Conservation (phyloP, 2,329 filamentous ascomycete species). For the Monosporascus cannonballus region DNA sequence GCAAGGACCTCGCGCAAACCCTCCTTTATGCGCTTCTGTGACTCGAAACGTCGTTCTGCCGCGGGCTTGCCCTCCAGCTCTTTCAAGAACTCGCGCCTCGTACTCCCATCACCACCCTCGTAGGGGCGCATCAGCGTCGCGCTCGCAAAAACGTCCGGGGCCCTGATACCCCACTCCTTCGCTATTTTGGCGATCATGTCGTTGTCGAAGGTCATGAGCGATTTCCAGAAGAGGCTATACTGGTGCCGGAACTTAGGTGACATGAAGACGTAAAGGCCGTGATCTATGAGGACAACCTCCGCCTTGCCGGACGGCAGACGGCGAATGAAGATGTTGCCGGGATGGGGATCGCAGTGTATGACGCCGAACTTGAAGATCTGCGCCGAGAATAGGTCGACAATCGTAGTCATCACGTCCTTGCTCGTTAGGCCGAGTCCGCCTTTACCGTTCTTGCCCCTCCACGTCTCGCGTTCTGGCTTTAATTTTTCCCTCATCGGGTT, state of each 20-base stretch:
- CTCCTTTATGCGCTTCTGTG: conserved; percentile 80
- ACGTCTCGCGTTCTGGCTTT: conserved; percentile 75
- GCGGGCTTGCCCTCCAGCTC: conserved; percentile 51
- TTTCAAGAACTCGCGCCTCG: conserved; percentile 58
- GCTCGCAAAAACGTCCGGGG: conserved; percentile 84
- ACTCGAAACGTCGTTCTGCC: conserved; percentile 77
- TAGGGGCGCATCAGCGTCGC: conserved; percentile 89
- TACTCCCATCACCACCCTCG: conserved; percentile 70
- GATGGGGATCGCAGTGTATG: conserved; percentile 95
- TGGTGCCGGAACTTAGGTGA: conserved; percentile 74
- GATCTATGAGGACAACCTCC: conserved; percentile 93
- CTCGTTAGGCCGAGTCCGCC: conserved; percentile 80
- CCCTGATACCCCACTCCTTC: conserved; percentile 77
- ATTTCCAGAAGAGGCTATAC: conserved; percentile 90
- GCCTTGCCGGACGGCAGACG: conserved; percentile 74
- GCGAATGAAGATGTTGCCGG: conserved; percentile 94
- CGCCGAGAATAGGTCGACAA: conserved; percentile 93
- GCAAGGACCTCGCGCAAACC: conserved; percentile 62
- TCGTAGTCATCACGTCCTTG: conserved; percentile 90
- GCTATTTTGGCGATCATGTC: conserved; percentile 67
- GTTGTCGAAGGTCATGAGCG: conserved; percentile 90
- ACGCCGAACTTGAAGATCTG: conserved; percentile 97
- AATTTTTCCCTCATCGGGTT: conserved; percentile 52
- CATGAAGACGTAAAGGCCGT: conserved; percentile 95
- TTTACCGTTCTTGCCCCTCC: conserved; percentile 64